These are phyloP conservation scores for Angomonas ambiguus DNA, from an alignment of 208 protist species.

Conservation along the genomic window DNA sequence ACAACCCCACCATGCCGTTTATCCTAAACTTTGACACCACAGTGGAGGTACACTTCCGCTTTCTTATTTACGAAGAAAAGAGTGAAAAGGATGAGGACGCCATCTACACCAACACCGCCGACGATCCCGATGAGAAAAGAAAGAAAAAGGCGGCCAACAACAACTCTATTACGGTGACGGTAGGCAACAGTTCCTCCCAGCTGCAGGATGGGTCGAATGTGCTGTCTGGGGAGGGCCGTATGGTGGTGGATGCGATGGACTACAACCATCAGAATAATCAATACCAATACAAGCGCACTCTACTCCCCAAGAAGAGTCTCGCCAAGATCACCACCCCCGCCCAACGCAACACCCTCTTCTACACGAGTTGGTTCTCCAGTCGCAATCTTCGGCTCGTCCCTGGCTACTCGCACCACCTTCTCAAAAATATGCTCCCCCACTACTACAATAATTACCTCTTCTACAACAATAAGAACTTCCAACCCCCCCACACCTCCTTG, in stretches of 20 bases:
- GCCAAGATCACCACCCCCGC: conserved; percentile 5
- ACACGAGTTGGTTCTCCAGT: conserved; percentile 15
- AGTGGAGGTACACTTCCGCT: conserved; percentile 1
- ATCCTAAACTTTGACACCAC: conserved; percentile 7
- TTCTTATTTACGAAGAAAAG: background rate
- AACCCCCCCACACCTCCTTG: background rate
- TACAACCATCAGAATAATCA: background rate
- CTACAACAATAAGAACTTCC: conserved; percentile 4
- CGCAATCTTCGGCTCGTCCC: background rate
- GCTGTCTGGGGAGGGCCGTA: background rate
- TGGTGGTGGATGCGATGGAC: background rate
- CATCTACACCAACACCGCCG: background rate
- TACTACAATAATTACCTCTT: conserved; percentile 7
- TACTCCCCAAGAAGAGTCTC: background rate
- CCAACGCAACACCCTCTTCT: conserved; percentile 15
- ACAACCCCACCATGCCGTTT: conserved; percentile 10
- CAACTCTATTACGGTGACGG: background rate
- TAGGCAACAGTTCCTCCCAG: background rate
- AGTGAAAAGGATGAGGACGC: background rate
- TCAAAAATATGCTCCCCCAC: background rate
- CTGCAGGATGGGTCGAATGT: background rate
- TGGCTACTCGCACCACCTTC: background rate
- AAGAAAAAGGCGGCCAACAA: background rate
- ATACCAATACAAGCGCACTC: background rate
- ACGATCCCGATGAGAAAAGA: background rate